Base-by-base conservation (phyloP, 2,329 filamentous ascomycete species). In the Pseudogymnoascus sp. region DNA sequence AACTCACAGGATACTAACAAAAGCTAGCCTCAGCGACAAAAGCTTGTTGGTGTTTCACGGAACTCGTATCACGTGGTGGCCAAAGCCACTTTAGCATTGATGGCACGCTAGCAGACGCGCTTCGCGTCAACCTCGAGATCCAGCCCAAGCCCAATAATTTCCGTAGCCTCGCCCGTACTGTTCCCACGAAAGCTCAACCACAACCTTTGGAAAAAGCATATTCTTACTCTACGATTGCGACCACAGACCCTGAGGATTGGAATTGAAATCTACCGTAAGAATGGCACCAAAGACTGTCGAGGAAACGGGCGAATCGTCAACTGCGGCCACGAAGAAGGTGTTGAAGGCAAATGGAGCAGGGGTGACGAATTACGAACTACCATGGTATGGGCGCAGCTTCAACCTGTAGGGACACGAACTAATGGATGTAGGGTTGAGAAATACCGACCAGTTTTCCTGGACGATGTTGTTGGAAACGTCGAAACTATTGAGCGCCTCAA, bases 401-500 rank as follows among this genome's bases (percentile, higher is more conserved):
- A 25, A 47, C 9, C 50, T 57, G 36, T 62, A 50, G 64, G 70
- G 60, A 68, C 66, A 67, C 65, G 66, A 8, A 63, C 59, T 50
- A 16, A 61, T 37, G 22, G 41, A 25, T 25, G 12, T 65, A 97
- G 93, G 94, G 94, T 99, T 64, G 94, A 99, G 77, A 99, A 99
- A 75, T 99, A 97, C 78, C 85, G 94, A 38, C 94, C 94, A 1
- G 83, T 96, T 60, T 95, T 95, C 75, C 86, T 99, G 30, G 92
- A 97, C 76, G 93, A 99, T 77, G 87, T 99, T 60, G 94, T 99
- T 60, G 94, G 94, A 71, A 99, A 99, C 75, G 96, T 90, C 18
- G 94, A 99, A 74, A 99, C 94, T 1, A 92, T 99, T 69, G 93
- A 97, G 75, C 89, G 94, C 61, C 80, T 99, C 69, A 97, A 97